phyloP scores from a whole-genome alignment of 1,284 basidiomycete species.

The Exsudoporus floridanus region DNA sequence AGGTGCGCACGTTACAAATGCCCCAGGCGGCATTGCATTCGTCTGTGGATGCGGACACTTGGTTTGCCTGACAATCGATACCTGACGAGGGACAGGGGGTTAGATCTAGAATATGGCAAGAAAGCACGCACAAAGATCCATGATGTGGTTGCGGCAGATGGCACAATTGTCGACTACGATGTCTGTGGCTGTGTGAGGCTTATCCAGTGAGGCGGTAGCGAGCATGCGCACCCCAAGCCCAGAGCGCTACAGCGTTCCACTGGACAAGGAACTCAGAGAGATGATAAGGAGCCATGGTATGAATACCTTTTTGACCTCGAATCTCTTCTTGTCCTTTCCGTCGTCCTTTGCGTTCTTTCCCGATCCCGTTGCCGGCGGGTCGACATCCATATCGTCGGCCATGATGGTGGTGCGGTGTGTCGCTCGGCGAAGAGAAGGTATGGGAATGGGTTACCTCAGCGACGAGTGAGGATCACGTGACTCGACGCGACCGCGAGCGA shows the following conservation, averaged over 20 bases:
- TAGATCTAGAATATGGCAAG: conserved; percentile 8
- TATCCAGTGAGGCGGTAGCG: neutral
- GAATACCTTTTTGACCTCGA: conserved; percentile 93
- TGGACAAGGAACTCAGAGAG: conserved; percentile 36
- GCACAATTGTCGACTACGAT: conserved; percentile 97
- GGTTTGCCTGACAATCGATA: conserved; percentile 99
- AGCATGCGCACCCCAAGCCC: conserved; percentile 84
- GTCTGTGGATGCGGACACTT: conserved; percentile 93
- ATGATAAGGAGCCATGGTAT: conserved; percentile 10
- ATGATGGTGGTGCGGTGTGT: conserved; percentile 36
- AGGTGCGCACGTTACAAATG: conserved; percentile 86
- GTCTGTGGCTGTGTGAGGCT: conserved; percentile 48
- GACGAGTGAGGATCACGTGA: conserved; percentile 30
- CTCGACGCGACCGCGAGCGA: conserved; percentile 30
- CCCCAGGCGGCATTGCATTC: conserved; percentile 99
- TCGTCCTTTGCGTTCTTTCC: conserved; percentile 47
- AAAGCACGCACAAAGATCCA: conserved; percentile 84
- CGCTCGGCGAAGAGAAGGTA: neutral
- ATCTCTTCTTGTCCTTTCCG: conserved; percentile 71
- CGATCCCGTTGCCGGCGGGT: conserved; percentile 47
- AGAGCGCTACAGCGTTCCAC: conserved; percentile 96
- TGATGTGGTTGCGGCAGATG: conserved; percentile 96
- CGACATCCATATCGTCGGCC: conserved; percentile 84
- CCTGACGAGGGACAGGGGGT: conserved; percentile 48
- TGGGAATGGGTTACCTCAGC: conserved; percentile 21